Evolutionary conservation across 768 basidiomycete species (phyloP).

Genomic region (Russula earlei): DNA sequence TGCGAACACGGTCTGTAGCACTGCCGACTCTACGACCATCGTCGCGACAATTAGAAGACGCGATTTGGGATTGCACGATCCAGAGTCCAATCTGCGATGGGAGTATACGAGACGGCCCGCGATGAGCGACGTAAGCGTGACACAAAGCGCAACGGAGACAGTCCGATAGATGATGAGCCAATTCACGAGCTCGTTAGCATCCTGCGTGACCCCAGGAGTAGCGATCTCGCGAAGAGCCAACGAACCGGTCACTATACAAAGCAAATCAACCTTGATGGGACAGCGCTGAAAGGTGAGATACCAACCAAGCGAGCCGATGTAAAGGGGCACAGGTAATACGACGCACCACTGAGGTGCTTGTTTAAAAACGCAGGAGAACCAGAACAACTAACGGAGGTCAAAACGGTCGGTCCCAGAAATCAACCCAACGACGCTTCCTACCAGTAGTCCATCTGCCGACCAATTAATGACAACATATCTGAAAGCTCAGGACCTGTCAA

Average conservation of each 20-base stretch:
- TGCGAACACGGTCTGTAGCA: conserved; percentile 9
- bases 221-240: conserved; percentile 17
- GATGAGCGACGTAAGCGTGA: conserved; percentile 15
- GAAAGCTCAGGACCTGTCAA: conserved; percentile 5
- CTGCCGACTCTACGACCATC: conserved; percentile 17
- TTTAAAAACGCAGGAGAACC: conserved; percentile 4
- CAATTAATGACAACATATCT: conserved; percentile 27
- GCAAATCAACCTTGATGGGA: not conserved
- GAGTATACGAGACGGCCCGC: conserved; percentile 2
- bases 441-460: conserved; percentile 25
- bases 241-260: conserved; percentile 14
- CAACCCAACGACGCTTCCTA: not conserved
- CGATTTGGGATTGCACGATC: not conserved
- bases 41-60: not conserved
- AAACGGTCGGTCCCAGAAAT: not conserved
- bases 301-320: not conserved
- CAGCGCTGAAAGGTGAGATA: not conserved
- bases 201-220: conserved; percentile 7
- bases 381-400: not conserved
- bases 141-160: conserved; percentile 15
- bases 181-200: conserved; percentile 1
- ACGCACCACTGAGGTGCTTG: not conserved
- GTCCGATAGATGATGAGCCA: conserved; percentile 20
- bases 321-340: conserved; percentile 6
- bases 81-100: not conserved